Conservation (phyloP, 2,329 filamentous ascomycete species). For the Ustulina deusta region DNA sequence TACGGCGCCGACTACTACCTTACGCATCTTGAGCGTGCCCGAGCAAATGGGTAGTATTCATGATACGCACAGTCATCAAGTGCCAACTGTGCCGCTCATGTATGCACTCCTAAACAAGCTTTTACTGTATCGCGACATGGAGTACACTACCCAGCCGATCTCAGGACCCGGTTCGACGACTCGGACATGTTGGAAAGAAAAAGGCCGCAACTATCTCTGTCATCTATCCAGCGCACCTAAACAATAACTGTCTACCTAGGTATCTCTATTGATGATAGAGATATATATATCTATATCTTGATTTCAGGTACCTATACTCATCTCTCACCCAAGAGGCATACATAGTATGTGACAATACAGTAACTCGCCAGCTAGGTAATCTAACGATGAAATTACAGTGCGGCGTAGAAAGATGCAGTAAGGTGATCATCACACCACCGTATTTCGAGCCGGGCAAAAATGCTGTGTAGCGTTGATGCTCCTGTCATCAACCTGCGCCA, state of each 20-base stretch:
- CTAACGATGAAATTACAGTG: neutral
- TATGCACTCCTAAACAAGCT: neutral
- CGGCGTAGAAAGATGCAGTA: neutral
- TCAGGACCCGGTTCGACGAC: neutral
- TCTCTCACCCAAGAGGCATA: too few relatives aligned
- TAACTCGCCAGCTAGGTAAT: neutral
- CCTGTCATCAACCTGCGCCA: slow-evolving; percentile 5
- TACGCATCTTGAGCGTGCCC: neutral
- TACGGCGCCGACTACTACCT: neutral
- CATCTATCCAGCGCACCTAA: too few relatives aligned
- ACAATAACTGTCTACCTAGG: too few relatives aligned
- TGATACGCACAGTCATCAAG: slow-evolving; percentile 17
- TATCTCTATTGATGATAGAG: too few relatives aligned
- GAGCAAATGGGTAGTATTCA: neutral
- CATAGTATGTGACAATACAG: too few relatives aligned
- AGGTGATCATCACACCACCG: slow-evolving; percentile 3
- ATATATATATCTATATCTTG: too few relatives aligned
- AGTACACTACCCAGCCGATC: neutral
- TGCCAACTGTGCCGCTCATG: neutral
- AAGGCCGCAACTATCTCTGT: neutral
- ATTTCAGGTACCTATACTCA: too few relatives aligned
- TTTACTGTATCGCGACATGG: slow-evolving; percentile 15
- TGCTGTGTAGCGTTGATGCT: slow-evolving; percentile 3
- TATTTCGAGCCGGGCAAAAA: slow-evolving; percentile 1
- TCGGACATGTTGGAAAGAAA: neutral